These are phyloP conservation scores for Stephania cephalantha DNA, from an alignment of 164 flowering plant genomes.

Conservation along the genomic window DNA sequence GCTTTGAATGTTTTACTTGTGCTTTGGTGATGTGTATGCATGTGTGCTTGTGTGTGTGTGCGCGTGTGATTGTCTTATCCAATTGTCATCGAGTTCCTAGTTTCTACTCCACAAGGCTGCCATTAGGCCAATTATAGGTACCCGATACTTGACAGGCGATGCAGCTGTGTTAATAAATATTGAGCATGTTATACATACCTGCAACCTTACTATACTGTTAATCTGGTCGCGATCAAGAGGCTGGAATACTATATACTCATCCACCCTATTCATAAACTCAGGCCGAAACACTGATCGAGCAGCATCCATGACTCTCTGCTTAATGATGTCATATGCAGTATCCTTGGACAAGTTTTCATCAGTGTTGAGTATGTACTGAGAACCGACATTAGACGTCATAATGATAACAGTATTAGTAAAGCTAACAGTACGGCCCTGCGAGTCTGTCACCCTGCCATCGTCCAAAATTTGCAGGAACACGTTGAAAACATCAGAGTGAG, in stretches of 20 bases:
- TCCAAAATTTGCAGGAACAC: constrained; percentile 95
- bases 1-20: too few species aligned
- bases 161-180: too few species aligned
- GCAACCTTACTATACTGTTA: constrained; percentile 69
- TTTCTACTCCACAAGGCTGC: too few species aligned
- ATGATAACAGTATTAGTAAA: constrained; percentile 92
- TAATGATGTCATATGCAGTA: constrained; percentile 65
- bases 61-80: too few species aligned
- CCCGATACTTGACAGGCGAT: too few species aligned
- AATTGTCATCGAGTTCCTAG: too few species aligned
- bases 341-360: constrained; percentile 49
- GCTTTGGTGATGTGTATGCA: too few species aligned
- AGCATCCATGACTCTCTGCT: constrained; percentile 86
- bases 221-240: constrained; percentile 88
- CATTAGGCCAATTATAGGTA: too few species aligned
- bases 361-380: constrained; percentile 75
- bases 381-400: constrained; percentile 99
- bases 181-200: constrained; percentile 36
- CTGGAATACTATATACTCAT: constrained; percentile 95
- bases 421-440: constrained; percentile 93
- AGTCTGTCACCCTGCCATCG: constrained; percentile 97
- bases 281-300: constrained; percentile 89
- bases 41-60: too few species aligned
- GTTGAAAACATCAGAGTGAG: constrained; percentile 91
- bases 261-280: constrained; percentile 96